Conservation (phyloP, 73 alveolate genomes). For the Paramecium biaurelia region DNA sequence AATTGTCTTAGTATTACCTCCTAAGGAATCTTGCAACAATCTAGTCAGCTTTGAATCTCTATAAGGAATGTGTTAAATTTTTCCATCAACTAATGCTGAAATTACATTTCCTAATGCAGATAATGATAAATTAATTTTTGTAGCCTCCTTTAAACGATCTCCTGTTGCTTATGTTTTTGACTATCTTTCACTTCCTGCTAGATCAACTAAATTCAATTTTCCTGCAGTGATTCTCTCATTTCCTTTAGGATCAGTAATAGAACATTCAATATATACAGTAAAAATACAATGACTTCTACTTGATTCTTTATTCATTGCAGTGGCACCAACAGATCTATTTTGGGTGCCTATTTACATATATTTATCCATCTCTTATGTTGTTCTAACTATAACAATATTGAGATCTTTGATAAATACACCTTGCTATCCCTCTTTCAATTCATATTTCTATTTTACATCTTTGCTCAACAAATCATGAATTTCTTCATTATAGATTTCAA, state of each 20-base stretch:
- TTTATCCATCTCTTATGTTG: constrained; percentile 80
- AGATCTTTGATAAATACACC: constrained; percentile 89
- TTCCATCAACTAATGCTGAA: constrained; percentile 91
- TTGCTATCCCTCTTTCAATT: constrained; percentile 89
- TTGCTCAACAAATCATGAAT: constrained; percentile 87
- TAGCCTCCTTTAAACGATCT: constrained; percentile 93
- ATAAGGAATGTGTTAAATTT: constrained; percentile 92
- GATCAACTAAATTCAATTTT: constrained; percentile 93
- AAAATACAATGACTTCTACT: constrained; percentile 94
- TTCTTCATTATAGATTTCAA: constrained; percentile 97
- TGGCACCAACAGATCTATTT: constrained; percentile 87
- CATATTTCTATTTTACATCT: constrained; percentile 69
- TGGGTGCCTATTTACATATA: constrained; percentile 83
- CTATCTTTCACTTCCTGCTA: constrained; percentile 97
- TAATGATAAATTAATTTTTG: constrained; percentile 93
- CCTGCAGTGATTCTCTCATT: constrained; percentile 79
- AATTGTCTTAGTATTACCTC: constrained; percentile 98
- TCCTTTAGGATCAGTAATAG: constrained; percentile 75
- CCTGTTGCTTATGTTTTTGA: constrained; percentile 93
- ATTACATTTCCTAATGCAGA: constrained; percentile 95
- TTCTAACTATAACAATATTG: constrained; percentile 79
- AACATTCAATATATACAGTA: constrained; percentile 90
- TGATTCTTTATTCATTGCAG: constrained; percentile 93
- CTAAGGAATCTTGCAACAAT: constrained; percentile 94
- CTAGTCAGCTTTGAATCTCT: constrained; percentile 97